Evolutionary conservation across 306 rosid genomes (phyloP).

Genomic region (Rubus idaeus): DNA sequence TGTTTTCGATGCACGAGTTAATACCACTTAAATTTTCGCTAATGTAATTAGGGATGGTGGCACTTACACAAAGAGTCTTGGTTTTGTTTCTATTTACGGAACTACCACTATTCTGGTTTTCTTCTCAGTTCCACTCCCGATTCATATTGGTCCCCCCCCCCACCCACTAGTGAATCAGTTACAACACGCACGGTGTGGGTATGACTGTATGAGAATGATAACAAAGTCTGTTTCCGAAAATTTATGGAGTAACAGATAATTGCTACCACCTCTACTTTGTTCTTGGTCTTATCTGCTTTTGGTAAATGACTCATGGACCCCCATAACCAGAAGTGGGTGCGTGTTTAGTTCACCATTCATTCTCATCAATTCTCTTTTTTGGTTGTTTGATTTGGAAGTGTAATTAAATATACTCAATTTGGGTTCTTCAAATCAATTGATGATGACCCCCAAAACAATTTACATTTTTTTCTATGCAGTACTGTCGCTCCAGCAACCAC

Average conservation of each 20-base stretch:
- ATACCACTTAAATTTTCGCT: neutral
- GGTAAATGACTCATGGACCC: slow-evolving; percentile 27
- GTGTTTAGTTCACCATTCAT: slow-evolving; percentile 11
- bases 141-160: slow-evolving; percentile 7
- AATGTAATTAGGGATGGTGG: neutral
- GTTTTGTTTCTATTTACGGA: neutral
- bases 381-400: neutral
- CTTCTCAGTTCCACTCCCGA: neutral
- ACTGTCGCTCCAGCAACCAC: slow-evolving; percentile 44
- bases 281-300: neutral
- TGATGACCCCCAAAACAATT: neutral
- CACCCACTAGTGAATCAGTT: neutral
- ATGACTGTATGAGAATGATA: neutral
- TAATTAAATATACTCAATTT: neutral
- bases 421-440: neutral
- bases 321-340: slow-evolving; percentile 14
- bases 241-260: neutral
- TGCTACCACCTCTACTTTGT: neutral
- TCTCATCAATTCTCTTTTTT: neutral
- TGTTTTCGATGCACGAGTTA: slow-evolving; percentile 25
- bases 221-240: neutral
- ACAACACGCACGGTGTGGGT: neutral
- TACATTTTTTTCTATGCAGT: slow-evolving; percentile 39
- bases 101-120: slow-evolving; percentile 1
- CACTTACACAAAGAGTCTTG: neutral